Evolutionary conservation across 1,139 yeast species (phyloP), one percentile per base, ranked within the genome.

Genomic region (Pichiaceae sp.): DNA sequence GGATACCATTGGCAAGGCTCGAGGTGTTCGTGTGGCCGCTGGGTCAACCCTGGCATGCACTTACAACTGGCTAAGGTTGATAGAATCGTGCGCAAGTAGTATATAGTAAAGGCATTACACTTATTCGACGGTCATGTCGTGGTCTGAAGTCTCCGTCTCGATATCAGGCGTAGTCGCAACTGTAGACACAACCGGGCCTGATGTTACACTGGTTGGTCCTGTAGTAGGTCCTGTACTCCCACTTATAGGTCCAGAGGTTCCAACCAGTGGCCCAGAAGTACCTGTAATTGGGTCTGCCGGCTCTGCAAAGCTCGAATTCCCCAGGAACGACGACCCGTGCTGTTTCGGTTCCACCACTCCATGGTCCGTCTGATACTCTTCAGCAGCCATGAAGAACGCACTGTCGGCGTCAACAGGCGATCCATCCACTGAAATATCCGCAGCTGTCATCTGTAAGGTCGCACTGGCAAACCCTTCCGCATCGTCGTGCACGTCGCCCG

Each of bases 1-100:
- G 89, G 87, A 0, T 91, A 87, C 54, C 77, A 81, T 44, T 91
- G 99, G 99, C 84, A 79, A 54, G 99, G 99, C 0, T 77, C 89
- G 4, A 67, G 94, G 47, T 91, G 99, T 56, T 78, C 94, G 40
- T 91, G 99, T 60, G 96, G 97, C 2, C 75, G 75, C 49, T 91
- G 99, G 99, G 79, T 91, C 66, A 72, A 86, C 4, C 98, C 99
- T 0, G 95, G 95, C 1, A 72, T 93, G 42, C 87, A 84, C 56
- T 57, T 91, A 35, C 91, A 80, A 55, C 65, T 79, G 29, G 80
- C 89, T 3, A 83, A 85, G 54, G 91, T 85, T 4, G 96, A 36
- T 15, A 17, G 21, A 24, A 25, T 25, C 11, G 16, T 24, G 4
- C n/a, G 11, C 11, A 20, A 14, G 23, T 18, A 15, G 32, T 30